Conservation (phyloP, 768 basidiomycete species). For the Amanita phalloides region DNA sequence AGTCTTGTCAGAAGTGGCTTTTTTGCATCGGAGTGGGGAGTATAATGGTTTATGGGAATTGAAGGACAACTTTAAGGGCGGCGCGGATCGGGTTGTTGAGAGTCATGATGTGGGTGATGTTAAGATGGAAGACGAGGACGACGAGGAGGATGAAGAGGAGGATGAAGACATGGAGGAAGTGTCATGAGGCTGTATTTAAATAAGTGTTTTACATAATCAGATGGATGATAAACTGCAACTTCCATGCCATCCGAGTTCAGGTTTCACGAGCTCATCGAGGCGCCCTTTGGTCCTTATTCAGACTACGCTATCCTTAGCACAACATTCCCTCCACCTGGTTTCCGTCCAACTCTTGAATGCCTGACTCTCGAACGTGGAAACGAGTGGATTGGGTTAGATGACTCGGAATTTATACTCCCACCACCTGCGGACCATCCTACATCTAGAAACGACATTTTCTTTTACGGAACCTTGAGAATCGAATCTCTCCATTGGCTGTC, state of each 20-base stretch:
- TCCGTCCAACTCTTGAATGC: background rate
- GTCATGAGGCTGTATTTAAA: constrained; percentile 15
- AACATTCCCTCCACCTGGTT: background rate
- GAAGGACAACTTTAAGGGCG: constrained; percentile 60
- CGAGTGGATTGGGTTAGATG: constrained; percentile 25
- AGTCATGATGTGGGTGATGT: constrained; percentile 19
- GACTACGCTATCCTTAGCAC: background rate
- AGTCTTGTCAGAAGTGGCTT: constrained; percentile 65
- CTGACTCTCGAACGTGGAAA: background rate
- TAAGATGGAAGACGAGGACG: constrained; percentile 44
- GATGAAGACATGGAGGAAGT: constrained; percentile 68
- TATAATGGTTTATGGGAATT: constrained; percentile 75
- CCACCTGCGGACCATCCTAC: constrained; percentile 15
- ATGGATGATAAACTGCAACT: too few species aligned
- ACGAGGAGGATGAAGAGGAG: constrained; percentile 48
- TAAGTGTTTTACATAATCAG: too few species aligned
- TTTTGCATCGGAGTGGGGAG: constrained; percentile 71
- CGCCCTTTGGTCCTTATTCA: constrained; percentile 2
- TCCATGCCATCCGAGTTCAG: background rate
- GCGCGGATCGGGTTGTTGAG: constrained; percentile 7
- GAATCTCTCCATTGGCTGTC: constrained; percentile 38
- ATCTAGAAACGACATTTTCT: constrained; percentile 24
- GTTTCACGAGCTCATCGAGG: constrained; percentile 1
- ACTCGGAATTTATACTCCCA: constrained; percentile 27
- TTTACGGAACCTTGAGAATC: constrained; percentile 43